Base-by-base conservation (phyloP, 176 grass and related monocot species). In the Urochloa ruziziensis region DNA sequence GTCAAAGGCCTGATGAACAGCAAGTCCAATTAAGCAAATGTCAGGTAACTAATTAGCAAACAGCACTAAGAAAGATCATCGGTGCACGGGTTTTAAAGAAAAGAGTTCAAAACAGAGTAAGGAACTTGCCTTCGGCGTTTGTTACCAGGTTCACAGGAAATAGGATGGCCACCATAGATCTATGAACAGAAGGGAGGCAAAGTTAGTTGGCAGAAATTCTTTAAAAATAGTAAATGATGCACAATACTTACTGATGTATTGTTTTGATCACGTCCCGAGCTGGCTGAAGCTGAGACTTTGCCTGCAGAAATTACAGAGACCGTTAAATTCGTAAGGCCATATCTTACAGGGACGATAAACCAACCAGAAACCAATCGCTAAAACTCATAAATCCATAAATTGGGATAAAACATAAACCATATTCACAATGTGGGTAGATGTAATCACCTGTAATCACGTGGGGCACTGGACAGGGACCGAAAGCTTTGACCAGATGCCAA, bases 201-300 rank as follows among this genome's bases (percentile, higher is more conserved):
- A 49, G 18, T 12, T 0, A 49, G 18, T 12, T 0, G 77, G 61
- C 23, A 0, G 1, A 47, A n/a, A 49, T 8, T 63, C 27, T 60
- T 27, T 12, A 28, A 49, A 49, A 79, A 24, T 48, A n/a, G 15
- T 5, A 66, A 66, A 33, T 10, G 44, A 10, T 25, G 33, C 6
- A 10, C 63, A 36, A 36, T 51, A 80, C 77, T 66, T 80, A 79
- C 77, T 51, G 43, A 62, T 67, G 44, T 35, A 37, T 80, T 80
- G 35, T 67, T 80, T 53, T 19, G 77, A 63, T 65, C 44, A 67
- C 32, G 49, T 9, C 10, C 28, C 24, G 29, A 35, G 27, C 17
- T 63, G 24, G 16, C 47, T 49, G 47, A 18, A 49, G 62, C 62
- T 3, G 58, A 13, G 9, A 32, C 25, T 16, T 62, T 30, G 5